Base-by-base conservation (phyloP, 208 protist species). In the Leishmania amazonensis region DNA sequence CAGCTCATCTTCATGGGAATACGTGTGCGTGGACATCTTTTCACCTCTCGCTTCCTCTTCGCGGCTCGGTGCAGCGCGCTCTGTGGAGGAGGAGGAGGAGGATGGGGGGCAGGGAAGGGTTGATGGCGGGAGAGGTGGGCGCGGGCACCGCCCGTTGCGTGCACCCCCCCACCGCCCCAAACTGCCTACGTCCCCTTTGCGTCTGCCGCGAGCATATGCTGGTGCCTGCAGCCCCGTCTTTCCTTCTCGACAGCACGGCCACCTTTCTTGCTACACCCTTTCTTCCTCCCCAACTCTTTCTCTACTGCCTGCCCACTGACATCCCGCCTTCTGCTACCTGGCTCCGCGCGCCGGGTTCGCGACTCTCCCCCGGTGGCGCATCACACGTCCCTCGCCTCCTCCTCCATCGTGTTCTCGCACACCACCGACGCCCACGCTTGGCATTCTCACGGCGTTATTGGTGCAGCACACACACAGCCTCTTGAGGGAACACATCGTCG, bases 21-120 rank as follows among this genome's bases (percentile, higher is more conserved):
- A 54, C 51, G 62, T 54, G 42, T 57, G 67, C 7, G 70, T 49
- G 71, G 9, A 38, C 60, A 35, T 40, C 31, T 40, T 9, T 15
- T 42, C 13, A 8, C 62, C 62, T 7, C 62, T 68, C 62, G 6
- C 77, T 62, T 86, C 64, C 38, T 74, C 70, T 83, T 82, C 68
- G 54, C 62, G 62, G 15, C 31, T 75, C 45, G 47, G 75, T 57
- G 35, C 5, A 49, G 77, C 62, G 17, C 31, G 38, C n/a, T 83
- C 51, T 15, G 51, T 21, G 17, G 17, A 58, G 53, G 53, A 58
- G 53, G 53, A 0, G 57, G 28, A 31, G 58, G 28, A 28, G 24
- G 28, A 35, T 35, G 31, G 62, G n/a, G 15, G n/a, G 62, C 24
- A 40, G n/a, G 21, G 62, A 67, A 40, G 13, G 31, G 31, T 0